Conservation (phyloP, 208 protist genomes). For the Zelonia costaricensis region DNA sequence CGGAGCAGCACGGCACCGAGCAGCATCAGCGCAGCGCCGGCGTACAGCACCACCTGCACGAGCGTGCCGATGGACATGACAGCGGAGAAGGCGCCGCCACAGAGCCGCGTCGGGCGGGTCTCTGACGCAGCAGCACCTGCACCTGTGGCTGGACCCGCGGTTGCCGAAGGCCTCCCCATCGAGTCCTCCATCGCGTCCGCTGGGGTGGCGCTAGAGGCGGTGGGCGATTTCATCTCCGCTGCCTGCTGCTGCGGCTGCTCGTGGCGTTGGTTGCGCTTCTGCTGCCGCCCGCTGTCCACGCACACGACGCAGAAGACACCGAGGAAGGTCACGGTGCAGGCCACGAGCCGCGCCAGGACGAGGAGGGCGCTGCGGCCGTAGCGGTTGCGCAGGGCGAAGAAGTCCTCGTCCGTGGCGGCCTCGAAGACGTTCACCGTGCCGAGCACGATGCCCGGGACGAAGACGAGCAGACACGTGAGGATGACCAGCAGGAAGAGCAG, state of each 20-base stretch:
- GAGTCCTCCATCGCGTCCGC: no score
- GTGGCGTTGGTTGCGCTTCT: neutral
- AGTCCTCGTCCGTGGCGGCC: conserved; percentile 18
- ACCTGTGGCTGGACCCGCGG: neutral
- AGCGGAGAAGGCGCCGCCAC: neutral
- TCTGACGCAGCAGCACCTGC: no score
- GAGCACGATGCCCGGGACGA: conserved; percentile 33
- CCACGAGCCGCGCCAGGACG: conserved; percentile 16
- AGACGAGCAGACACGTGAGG: conserved; percentile 21
- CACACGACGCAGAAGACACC: conserved; percentile 12
- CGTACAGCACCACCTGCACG: conserved; percentile 20
- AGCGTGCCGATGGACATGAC: conserved; percentile 6
- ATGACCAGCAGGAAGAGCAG: conserved; percentile 37
- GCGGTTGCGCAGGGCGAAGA: conserved; percentile 36
- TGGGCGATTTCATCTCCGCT: neutral
- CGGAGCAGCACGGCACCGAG: conserved; percentile 3
- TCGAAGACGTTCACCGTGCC: conserved; percentile 36
- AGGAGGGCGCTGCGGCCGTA: conserved; percentile 32
- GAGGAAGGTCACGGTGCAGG: conserved; percentile 10
- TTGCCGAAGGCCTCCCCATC: neutral
- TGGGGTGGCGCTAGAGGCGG: neutral
- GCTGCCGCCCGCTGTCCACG: neutral
- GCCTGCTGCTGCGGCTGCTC: neutral
- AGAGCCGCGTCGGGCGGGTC: neutral
- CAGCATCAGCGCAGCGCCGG: conserved; percentile 7